These are phyloP conservation scores for Torulaspora gathmanii DNA, from an alignment of 805 yeast genomes.

Conservation along the genomic window DNA sequence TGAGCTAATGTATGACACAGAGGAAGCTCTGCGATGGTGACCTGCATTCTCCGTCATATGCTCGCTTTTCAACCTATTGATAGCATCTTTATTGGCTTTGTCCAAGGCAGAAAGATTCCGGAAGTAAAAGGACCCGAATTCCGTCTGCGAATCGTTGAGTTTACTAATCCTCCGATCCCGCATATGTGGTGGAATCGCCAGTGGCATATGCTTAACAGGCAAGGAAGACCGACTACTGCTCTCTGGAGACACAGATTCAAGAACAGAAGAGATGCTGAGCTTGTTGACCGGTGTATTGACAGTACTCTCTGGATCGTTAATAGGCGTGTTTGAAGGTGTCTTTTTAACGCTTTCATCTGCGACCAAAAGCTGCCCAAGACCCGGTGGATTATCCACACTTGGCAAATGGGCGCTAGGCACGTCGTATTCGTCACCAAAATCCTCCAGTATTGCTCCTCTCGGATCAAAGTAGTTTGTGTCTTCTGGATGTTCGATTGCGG, in stretches of 20 bases:
- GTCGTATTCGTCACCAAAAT: slow-evolving; percentile 24
- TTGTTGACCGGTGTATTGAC: slow-evolving; percentile 23
- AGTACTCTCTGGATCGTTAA: slow-evolving; percentile 10
- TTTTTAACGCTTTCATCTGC: slow-evolving; percentile 27
- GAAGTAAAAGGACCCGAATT: slow-evolving; percentile 91
- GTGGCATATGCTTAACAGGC: slow-evolving; percentile 39
- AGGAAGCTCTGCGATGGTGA: slow-evolving; percentile 32
- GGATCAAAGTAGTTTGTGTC: slow-evolving; percentile 86
- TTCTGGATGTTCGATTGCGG: slow-evolving; percentile 71
- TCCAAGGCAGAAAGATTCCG: slow-evolving; percentile 86
- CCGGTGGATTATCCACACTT: slow-evolving; percentile 35
- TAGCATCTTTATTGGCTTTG: slow-evolving; percentile 88
- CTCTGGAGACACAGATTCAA: slow-evolving; percentile 27
- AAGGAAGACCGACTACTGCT: slow-evolving; percentile 36
- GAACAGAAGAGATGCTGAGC: slow-evolving; percentile 29
- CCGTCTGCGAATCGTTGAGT: slow-evolving; percentile 61
- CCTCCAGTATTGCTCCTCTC: slow-evolving; percentile 75
- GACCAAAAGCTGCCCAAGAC: slow-evolving; percentile 35
- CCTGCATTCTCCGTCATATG: slow-evolving; percentile 45
- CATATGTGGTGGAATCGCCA: slow-evolving; percentile 51
- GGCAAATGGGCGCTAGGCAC: slow-evolving; percentile 3
- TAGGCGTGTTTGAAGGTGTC: slow-evolving; percentile 1
- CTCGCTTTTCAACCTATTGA: slow-evolving; percentile 79
- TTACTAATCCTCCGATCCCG: slow-evolving; percentile 72
- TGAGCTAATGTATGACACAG: slow-evolving; percentile 37